Evolutionary conservation across 2,329 filamentous ascomycete species (phyloP), one percentile per base, ranked within the genome.

Genomic region (Penicillium sp.): DNA sequence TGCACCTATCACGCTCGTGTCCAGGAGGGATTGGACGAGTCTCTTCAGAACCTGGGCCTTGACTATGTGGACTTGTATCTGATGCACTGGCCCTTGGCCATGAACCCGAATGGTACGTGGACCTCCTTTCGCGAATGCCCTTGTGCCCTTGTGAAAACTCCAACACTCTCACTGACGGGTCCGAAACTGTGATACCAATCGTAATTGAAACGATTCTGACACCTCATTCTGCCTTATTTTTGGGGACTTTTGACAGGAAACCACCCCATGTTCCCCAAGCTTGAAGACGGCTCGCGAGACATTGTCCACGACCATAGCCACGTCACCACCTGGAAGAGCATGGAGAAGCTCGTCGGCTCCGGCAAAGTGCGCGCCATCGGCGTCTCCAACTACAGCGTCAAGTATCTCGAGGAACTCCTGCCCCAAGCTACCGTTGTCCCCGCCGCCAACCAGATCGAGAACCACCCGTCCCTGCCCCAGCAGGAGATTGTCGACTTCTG

Each of bases 31-130:
- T 76, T 93, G 33, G 81, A 88, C 55, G 83, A 84, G 76, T 86
- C 83, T 61, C 74, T 93, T 65, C 80, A 84, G 70, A 77, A 79
- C 50, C 73, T 94, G 33, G 86, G 87, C 1, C 73, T 93, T 41
- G 85, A 89, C 55, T 91, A 94, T 66, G 78, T 94, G 4, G 89
- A 94, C 66, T 74, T 94, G 48, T 89, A 81, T 65, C 76, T 94
- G 34, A 80, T 94, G 74, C 88, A 95, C 73, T 93, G 88, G 87
- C 85, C 87, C 5, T 73, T 89, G 39, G 82, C 65, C 43, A 84
- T 90, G 81, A 91, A 90, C 72, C 85, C 85, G 6, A 78, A 86
- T 32, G 85, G 84, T 79, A 64, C 51, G 63, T 38, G 28, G 1
- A 5, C 4, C 32, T 39, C 27, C 24, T 18, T 18, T 18, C 18